phyloP scores from a whole-genome alignment of 495 filamentous ascomycete species.

The Emericellopsis terricola region DNA sequence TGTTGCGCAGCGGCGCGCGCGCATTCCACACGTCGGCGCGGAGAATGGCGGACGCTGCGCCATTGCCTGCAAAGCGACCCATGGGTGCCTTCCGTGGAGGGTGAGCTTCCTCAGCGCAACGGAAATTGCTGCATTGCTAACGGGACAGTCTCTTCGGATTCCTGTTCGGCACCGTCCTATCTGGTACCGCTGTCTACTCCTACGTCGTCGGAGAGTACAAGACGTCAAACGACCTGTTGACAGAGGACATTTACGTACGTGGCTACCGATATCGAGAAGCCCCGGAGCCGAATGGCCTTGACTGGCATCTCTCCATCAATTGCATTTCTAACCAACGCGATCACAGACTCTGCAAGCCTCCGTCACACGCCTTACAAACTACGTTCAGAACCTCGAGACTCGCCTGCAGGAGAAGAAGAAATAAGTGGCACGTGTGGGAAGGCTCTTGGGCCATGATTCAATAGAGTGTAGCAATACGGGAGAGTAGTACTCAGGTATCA shows the following conservation, averaged over 20 bases:
- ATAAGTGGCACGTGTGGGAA: slow-evolving; percentile 7
- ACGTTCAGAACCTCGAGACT: slow-evolving; percentile 65
- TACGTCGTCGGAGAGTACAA: slow-evolving; percentile 88
- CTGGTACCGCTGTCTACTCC: slow-evolving; percentile 70
- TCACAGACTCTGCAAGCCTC: slow-evolving; percentile 84
- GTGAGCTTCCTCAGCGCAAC: slow-evolving; percentile 22
- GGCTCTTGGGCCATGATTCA: no score
- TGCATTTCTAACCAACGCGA: no score
- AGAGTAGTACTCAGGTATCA: no score
- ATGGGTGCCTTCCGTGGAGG: slow-evolving; percentile 86
- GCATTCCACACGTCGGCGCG: slow-evolving; percentile 28
- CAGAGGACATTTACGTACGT: slow-evolving; percentile 90
- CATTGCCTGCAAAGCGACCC: slow-evolving; percentile 57
- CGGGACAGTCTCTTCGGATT: slow-evolving; percentile 70
- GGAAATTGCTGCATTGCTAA: not conserved
- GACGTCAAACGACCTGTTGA: slow-evolving; percentile 82
- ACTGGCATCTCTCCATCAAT: no score
- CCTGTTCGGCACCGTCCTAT: slow-evolving; percentile 64
- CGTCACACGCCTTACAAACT: slow-evolving; percentile 67
- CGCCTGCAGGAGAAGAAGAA: slow-evolving; percentile 45
- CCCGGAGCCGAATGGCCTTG: no score
- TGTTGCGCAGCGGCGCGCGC: slow-evolving; percentile 16
- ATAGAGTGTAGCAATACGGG: no score
- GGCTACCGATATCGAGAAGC: no score
- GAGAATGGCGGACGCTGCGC: slow-evolving; percentile 18